These are phyloP conservation scores for Rosellinia necatrix DNA, from an alignment of 2,329 filamentous ascomycete genomes.

Conservation along the genomic window DNA sequence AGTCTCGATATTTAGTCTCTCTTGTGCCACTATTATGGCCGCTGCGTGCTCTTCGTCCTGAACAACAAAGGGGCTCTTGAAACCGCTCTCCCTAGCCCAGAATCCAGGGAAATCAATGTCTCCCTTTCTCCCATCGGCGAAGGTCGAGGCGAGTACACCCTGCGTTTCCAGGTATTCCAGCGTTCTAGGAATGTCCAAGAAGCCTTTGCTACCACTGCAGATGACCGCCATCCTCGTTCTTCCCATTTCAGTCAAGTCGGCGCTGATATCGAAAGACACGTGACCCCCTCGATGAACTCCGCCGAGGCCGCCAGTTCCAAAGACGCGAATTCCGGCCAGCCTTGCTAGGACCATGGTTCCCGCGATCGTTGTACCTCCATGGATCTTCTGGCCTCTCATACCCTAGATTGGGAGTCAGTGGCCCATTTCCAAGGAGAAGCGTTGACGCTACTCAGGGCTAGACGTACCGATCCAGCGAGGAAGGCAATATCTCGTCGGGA, in stretches of 20 bases:
- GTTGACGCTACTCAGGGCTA: not conserved
- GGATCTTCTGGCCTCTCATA: slow-evolving; percentile 67
- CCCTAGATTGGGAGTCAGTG: slow-evolving; percentile 51
- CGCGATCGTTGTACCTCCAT: slow-evolving; percentile 91
- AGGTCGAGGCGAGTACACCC: slow-evolving; percentile 84
- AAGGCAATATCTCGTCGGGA: slow-evolving; percentile 87
- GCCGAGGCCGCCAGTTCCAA: slow-evolving; percentile 92
- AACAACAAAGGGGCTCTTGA: slow-evolving; percentile 77
- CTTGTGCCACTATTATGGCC: slow-evolving; percentile 82
- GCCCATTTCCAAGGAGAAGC: not conserved
- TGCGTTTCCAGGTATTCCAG: slow-evolving; percentile 76
- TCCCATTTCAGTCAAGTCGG: slow-evolving; percentile 91
- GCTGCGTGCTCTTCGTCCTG: slow-evolving; percentile 81
- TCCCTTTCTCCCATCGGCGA: slow-evolving; percentile 77
- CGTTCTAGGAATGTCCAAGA: slow-evolving; percentile 88
- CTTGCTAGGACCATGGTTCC: slow-evolving; percentile 90
- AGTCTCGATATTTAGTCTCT: slow-evolving; percentile 71
- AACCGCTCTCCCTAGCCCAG: slow-evolving; percentile 85
- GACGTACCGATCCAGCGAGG: slow-evolving; percentile 73
- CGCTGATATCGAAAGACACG: slow-evolving; percentile 87
- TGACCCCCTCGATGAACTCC: slow-evolving; percentile 92
- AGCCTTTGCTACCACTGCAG: slow-evolving; percentile 92
- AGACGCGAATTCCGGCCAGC: slow-evolving; percentile 85
- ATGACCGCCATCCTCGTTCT: slow-evolving; percentile 87
- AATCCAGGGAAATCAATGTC: slow-evolving; percentile 89